Evolutionary conservation across 768 basidiomycete species (phyloP).

Genomic region (Tulasnella sp.): DNA sequence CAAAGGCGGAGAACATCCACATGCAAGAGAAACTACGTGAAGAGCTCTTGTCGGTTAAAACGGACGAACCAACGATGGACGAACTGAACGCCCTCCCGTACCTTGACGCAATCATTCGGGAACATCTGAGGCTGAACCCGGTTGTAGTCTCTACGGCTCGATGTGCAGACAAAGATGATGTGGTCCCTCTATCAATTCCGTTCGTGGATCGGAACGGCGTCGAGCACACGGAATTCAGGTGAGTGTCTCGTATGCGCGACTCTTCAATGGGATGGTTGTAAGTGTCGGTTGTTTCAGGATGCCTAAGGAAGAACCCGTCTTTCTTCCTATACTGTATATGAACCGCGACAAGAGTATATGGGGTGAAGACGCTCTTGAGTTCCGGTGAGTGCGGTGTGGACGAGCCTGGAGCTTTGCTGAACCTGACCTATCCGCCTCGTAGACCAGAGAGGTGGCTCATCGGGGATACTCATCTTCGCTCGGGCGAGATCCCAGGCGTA

Average conservation of each 20-base stretch:
- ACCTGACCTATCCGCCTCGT: not conserved
- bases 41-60: constrained; percentile 22
- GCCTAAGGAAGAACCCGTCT: constrained; percentile 28
- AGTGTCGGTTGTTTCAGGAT: constrained; percentile 16
- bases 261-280: not conserved
- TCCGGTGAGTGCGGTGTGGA: constrained; percentile 32
- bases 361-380: constrained; percentile 51
- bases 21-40: constrained; percentile 43
- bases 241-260: not conserved
- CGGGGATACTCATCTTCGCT: constrained; percentile 31
- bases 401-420: not conserved
- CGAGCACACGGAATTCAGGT: constrained; percentile 7
- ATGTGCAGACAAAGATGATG: constrained; percentile 1
- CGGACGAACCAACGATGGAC: constrained; percentile 19
- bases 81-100: constrained; percentile 24
- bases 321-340: constrained; percentile 40
- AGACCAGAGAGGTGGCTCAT: constrained; percentile 56
- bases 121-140: constrained; percentile 14
- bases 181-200: constrained; percentile 12
- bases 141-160: not conserved
- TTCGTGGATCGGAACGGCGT: constrained; percentile 3
- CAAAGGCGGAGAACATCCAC: constrained; percentile 30
- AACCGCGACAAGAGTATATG: constrained; percentile 44
- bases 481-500: constrained; percentile 40
- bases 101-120: constrained; percentile 24